These are phyloP conservation scores for Mesotaenium endlicherianum DNA, from an alignment of 139 green algal species.

Conservation along the genomic window DNA sequence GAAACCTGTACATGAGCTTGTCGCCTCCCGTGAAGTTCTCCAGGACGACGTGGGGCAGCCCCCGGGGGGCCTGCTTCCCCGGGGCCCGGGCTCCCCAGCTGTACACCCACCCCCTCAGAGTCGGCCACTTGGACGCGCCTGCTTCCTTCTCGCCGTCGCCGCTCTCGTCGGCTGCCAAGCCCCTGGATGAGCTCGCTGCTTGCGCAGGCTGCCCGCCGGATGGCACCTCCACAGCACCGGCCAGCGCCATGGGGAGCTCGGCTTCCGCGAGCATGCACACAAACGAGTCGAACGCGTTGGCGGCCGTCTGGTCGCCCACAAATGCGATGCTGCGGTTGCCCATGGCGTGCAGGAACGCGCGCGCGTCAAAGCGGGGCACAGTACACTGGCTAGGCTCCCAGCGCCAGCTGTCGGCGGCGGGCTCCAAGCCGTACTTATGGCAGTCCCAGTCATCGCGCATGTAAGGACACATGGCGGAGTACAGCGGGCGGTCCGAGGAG, in stretches of 20 bases:
- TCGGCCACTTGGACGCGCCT: neutral
- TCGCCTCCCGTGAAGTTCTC: neutral
- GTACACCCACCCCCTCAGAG: neutral
- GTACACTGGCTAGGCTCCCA: conserved; percentile 26
- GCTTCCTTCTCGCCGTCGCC: neutral
- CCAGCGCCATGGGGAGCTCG: neutral
- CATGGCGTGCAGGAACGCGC: conserved; percentile 13
- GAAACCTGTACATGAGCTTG: neutral
- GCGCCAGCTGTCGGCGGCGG: neutral
- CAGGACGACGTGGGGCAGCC: too few relatives aligned
- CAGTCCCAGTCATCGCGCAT: conserved; percentile 26
- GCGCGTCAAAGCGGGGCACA: neutral
- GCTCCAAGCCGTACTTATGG: conserved; percentile 8
- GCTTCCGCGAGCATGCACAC: conserved; percentile 31
- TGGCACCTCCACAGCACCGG: neutral
- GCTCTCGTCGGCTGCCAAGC: neutral
- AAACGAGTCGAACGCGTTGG: conserved; percentile 35
- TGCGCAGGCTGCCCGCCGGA: neutral
- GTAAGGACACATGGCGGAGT: conserved; percentile 9
- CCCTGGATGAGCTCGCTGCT: neutral
- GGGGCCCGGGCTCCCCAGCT: neutral
- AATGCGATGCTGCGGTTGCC: neutral
- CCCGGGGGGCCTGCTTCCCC: too few relatives aligned
- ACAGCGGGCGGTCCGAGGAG: conserved; percentile 5
- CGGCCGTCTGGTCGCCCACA: conserved; percentile 13